These are phyloP conservation scores for Neoascochyta sp. DNA, from an alignment of 2,329 filamentous ascomycete genomes.

Conservation along the genomic window DNA sequence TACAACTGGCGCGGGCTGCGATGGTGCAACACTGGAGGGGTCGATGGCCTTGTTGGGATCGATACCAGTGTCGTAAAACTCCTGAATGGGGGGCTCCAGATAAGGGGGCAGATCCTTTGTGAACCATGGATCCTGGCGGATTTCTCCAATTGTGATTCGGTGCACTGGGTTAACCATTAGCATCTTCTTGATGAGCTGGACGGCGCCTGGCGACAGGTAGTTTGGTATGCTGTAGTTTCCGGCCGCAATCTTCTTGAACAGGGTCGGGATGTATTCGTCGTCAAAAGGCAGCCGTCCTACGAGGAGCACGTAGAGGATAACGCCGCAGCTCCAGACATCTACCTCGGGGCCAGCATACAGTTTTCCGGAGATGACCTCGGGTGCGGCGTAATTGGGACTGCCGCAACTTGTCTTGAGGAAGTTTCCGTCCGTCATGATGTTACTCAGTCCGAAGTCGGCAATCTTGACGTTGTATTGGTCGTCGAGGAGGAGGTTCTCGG, in stretches of 20 bases:
- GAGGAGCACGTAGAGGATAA: conserved; percentile 70
- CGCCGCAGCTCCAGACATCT: conserved; percentile 95
- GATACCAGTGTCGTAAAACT: conserved; percentile 90
- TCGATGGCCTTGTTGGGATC: conserved; percentile 90
- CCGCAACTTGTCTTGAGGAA: conserved; percentile 98
- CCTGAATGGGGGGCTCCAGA: conserved; percentile 79
- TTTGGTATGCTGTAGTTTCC: conserved; percentile 89
- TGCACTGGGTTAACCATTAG: conserved; percentile 92
- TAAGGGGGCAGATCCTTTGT: conserved; percentile 80
- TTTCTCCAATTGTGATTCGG: conserved; percentile 89
- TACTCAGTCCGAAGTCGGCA: conserved; percentile 96
- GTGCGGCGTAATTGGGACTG: conserved; percentile 96
- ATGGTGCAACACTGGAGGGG: conserved; percentile 73
- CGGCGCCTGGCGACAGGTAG: conserved; percentile 84
- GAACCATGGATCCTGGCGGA: conserved; percentile 93
- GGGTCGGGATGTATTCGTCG: conserved; percentile 94
- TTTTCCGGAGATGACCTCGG: conserved; percentile 96
- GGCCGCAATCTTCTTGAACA: conserved; percentile 96
- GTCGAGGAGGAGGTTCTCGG: conserved; percentile 92
- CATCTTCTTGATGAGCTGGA: conserved; percentile 83
- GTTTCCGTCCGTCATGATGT: conserved; percentile 99
- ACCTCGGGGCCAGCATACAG: conserved; percentile 96
- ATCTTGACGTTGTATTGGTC: conserved; percentile 98
- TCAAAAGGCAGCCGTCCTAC: conserved; percentile 80
- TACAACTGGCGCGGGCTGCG: conserved; percentile 67